Percentiles rank a stretch among this genome's conserved stretches.
Evolutionary conservation across 2,329 filamentous ascomycete species (phyloP).

Genomic region (Colletotrichum sp.): DNA sequence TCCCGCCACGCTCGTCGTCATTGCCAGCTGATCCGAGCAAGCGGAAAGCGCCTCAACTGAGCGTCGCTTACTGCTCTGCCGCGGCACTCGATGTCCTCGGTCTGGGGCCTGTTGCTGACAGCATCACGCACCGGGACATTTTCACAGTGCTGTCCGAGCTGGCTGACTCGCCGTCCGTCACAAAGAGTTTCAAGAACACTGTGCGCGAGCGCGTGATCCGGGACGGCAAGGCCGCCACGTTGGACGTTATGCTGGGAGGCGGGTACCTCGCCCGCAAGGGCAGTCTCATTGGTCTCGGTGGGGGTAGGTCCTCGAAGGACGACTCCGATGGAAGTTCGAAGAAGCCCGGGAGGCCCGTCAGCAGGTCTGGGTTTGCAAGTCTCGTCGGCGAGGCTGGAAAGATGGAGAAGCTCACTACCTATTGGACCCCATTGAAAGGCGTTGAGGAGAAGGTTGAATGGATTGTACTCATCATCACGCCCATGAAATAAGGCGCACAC

Average conservation of each 20-base stretch:
- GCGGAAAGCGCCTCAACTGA: slow-evolving; percentile 34
- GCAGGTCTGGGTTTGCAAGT: slow-evolving; percentile 17
- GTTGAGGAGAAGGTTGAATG: slow-evolving; percentile 17
- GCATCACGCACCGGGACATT: slow-evolving; percentile 51
- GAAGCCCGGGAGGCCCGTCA: not conserved
- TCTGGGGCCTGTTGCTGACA: slow-evolving; percentile 34
- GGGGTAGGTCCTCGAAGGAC: slow-evolving; percentile 13
- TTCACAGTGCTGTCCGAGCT: slow-evolving; percentile 60
- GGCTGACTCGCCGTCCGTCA: slow-evolving; percentile 45
- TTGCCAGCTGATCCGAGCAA: slow-evolving; percentile 26
- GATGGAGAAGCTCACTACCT: slow-evolving; percentile 15
- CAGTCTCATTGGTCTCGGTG: slow-evolving; percentile 17
- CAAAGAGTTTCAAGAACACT: slow-evolving; percentile 47
- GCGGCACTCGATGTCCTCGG: slow-evolving; percentile 53
- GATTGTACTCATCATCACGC: slow-evolving; percentile 21
- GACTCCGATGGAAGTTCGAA: not conserved
- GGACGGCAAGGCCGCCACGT: slow-evolving; percentile 39
- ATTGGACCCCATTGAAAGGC: slow-evolving; percentile 24
- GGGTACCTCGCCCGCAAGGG: slow-evolving; percentile 13
- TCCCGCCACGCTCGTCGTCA: slow-evolving; percentile 24
- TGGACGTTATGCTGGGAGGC: slow-evolving; percentile 28
- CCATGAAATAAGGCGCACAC: not conserved
- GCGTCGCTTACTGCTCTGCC: slow-evolving; percentile 51
- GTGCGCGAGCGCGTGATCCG: slow-evolving; percentile 44
- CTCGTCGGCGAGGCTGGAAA: slow-evolving; percentile 10